phyloP scores from a whole-genome alignment of 2,329 filamentous ascomycete species.

The Dothideomycetidae sp. region DNA sequence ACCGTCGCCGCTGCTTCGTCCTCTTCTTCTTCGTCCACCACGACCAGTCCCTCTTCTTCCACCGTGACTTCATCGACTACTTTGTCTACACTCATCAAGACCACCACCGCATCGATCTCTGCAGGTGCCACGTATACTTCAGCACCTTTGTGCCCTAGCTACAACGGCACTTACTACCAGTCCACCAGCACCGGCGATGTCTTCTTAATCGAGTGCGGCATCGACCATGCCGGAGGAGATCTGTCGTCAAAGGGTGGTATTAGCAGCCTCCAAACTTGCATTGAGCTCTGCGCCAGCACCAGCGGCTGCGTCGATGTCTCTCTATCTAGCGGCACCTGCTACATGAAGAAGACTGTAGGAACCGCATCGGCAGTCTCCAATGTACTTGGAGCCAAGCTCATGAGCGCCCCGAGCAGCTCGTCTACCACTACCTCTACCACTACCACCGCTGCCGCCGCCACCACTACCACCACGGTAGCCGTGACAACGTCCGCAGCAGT shows the following conservation, averaged over 20 bases:
- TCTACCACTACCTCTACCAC: not conserved
- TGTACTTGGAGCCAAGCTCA: constrained; percentile 8
- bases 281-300: constrained; percentile 13
- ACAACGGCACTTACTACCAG: constrained; percentile 13
- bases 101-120: not conserved
- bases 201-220: constrained; percentile 19
- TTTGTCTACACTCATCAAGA: constrained; percentile 2
- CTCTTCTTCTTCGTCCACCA: constrained; percentile 1
- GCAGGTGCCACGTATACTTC: constrained; percentile 7
- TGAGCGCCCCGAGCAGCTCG: constrained; percentile 1
- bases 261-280: constrained; percentile 15
- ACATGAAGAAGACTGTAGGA: constrained; percentile 11
- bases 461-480: constrained; percentile 2
- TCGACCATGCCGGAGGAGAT: constrained; percentile 19
- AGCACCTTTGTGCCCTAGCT: constrained; percentile 13
- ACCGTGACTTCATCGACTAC: constrained; percentile 4
- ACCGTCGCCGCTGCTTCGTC: too few species aligned
- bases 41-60: not conserved
- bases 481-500: constrained; percentile 4
- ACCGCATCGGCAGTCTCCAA: not conserved
- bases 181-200: constrained; percentile 9
- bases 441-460: constrained; percentile 1
- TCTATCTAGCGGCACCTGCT: constrained; percentile 9
- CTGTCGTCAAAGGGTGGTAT: constrained; percentile 10
- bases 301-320: constrained; percentile 11